These are phyloP conservation scores for Sporothrix curviconia DNA, from an alignment of 2,329 filamentous ascomycete genomes.

Conservation along the genomic window DNA sequence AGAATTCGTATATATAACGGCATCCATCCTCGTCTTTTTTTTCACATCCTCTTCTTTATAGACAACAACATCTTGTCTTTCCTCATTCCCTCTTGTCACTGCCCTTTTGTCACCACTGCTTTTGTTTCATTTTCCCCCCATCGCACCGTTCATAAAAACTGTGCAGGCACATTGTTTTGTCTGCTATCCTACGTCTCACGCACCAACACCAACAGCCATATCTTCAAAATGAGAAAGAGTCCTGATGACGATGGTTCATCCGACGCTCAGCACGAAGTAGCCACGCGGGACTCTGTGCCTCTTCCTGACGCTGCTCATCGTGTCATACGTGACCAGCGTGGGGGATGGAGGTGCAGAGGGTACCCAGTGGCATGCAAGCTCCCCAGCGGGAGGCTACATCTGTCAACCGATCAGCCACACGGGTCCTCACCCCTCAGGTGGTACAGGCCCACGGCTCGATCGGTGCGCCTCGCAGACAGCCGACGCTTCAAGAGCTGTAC, in stretches of 20 bases:
- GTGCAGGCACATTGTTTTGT: too few relatives aligned
- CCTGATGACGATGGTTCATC: background rate
- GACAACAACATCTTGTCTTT: background rate
- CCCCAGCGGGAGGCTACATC: background rate
- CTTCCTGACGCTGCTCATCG: constrained; percentile 7
- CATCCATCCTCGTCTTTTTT: too few relatives aligned
- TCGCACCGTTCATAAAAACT: too few relatives aligned
- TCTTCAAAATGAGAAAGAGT: background rate
- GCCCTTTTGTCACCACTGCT: too few relatives aligned
- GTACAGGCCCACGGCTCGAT: background rate
- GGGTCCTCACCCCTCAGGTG: background rate
- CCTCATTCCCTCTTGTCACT: background rate
- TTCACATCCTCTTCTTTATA: too few relatives aligned
- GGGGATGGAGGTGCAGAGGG: background rate
- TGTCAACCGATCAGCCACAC: background rate
- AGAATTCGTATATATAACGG: too few relatives aligned
- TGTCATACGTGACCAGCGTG: constrained; percentile 13
- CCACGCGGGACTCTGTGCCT: background rate
- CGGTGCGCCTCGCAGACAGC: background rate
- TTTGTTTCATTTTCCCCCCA: background rate
- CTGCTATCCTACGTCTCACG: background rate
- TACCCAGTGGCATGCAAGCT: background rate
- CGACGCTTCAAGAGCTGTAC: constrained; percentile 20
- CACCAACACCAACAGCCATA: background rate
- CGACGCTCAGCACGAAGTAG: background rate